Conservation (phyloP, 2,329 filamentous ascomycete genomes). For the Beauveria sp. region DNA sequence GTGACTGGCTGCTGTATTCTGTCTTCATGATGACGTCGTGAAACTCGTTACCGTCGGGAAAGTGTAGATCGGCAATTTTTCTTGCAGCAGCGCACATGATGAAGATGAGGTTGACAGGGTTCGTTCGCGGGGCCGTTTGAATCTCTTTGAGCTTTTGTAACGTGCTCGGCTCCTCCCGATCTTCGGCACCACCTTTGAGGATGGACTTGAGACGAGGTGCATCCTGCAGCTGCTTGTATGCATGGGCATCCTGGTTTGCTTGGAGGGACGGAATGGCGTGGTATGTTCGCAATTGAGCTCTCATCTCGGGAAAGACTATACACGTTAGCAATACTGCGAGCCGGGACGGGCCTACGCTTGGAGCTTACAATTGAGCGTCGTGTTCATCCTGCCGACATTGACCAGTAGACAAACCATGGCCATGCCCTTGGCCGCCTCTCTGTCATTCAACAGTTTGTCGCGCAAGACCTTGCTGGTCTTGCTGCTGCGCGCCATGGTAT, state of each 20-base stretch:
- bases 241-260: constrained; percentile 87
- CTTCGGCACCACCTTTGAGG: constrained; percentile 90
- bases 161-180: constrained; percentile 72
- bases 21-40: constrained; percentile 94
- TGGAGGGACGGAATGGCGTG: constrained; percentile 96
- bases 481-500: constrained; percentile 96
- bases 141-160: constrained; percentile 71
- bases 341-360: neutral
- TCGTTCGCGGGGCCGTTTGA: constrained; percentile 62
- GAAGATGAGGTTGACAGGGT: constrained; percentile 95
- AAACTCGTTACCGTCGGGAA: constrained; percentile 78
- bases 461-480: constrained; percentile 98
- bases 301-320: constrained; percentile 96
- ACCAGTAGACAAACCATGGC: constrained; percentile 98
- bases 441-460: constrained; percentile 89
- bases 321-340: constrained; percentile 14
- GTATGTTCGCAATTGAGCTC: constrained; percentile 92
- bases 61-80: constrained; percentile 89
- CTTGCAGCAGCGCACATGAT: constrained; percentile 83
- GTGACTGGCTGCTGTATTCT: constrained; percentile 70
- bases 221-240: constrained; percentile 97
- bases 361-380: constrained; percentile 82
- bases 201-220: constrained; percentile 94
- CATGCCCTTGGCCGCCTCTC: constrained; percentile 91
- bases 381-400: constrained; percentile 98